phyloP scores from a whole-genome alignment of 2,329 filamentous ascomycete genomes.

The Fusarium concolor region DNA sequence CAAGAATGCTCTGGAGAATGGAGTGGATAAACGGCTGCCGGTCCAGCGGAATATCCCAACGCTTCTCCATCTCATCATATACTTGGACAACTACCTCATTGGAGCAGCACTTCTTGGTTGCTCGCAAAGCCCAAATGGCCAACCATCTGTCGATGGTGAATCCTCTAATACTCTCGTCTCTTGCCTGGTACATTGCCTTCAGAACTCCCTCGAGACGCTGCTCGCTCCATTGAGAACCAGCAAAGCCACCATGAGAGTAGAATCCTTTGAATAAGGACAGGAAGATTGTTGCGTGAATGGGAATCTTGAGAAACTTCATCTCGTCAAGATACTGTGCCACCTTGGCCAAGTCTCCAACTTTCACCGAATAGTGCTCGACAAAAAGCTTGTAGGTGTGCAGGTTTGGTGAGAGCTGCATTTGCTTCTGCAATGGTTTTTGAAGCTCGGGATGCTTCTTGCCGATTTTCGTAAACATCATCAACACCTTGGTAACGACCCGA shows the following conservation, averaged over 20 bases:
- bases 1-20: slow-evolving; percentile 58
- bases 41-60: slow-evolving; percentile 59
- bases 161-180: slow-evolving; percentile 59
- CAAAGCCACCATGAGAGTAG: slow-evolving; percentile 73
- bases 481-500: slow-evolving; percentile 63
- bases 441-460: slow-evolving; percentile 68
- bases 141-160: slow-evolving; percentile 71
- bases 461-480: slow-evolving; percentile 69
- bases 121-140: slow-evolving; percentile 69
- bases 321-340: slow-evolving; percentile 80
- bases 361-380: slow-evolving; percentile 77
- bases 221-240: slow-evolving; percentile 76
- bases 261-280: slow-evolving; percentile 88
- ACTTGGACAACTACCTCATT: slow-evolving; percentile 63
- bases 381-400: slow-evolving; percentile 83
- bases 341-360: slow-evolving; percentile 76
- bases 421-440: slow-evolving; percentile 65
- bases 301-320: slow-evolving; percentile 77
- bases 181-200: slow-evolving; percentile 69
- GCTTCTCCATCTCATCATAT: slow-evolving; percentile 62
- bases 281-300: slow-evolving; percentile 81
- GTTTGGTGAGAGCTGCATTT: slow-evolving; percentile 77
- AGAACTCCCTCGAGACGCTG: slow-evolving; percentile 76
- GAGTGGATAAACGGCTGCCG: slow-evolving; percentile 61
- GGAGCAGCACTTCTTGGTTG: slow-evolving; percentile 71